A percentile compares a stretch with the other conserved stretches of the same genome.
phyloP scores from a whole-genome alignment of 78 protist genomes.

The Emiliania huxleyi region DNA sequence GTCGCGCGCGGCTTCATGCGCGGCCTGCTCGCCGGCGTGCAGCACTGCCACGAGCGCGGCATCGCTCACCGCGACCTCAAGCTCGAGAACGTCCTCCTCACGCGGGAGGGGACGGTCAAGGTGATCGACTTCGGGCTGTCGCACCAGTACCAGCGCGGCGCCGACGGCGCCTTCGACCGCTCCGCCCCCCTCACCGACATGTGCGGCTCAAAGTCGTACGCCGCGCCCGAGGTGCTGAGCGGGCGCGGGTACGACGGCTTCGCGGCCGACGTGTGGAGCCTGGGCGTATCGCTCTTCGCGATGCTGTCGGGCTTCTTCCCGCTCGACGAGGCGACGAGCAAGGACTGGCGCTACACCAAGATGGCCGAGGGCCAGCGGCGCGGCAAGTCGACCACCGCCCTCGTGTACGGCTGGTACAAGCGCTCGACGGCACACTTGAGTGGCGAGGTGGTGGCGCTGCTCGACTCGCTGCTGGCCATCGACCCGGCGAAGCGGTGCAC shows the following conservation, averaged over 20 bases:
- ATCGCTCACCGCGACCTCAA: conserved; percentile 61
- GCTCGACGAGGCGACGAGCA: not conserved
- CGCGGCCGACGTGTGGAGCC: not conserved
- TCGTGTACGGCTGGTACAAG: not conserved
- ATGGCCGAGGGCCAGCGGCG: not conserved
- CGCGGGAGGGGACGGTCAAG: not conserved
- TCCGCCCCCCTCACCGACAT: not conserved
- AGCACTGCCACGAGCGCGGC: conserved; percentile 47
- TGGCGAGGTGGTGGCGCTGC: not conserved
- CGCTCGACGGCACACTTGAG: not conserved
- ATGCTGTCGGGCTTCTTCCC: conserved; percentile 31
- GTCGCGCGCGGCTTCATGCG: conserved; percentile 37
- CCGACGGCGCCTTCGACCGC: not conserved
- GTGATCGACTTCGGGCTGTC: conserved; percentile 22
- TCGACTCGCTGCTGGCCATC: not conserved
- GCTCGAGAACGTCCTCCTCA: conserved; percentile 3
- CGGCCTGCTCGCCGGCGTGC: conserved; percentile 46
- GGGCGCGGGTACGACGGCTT: not conserved
- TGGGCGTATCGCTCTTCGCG: not conserved
- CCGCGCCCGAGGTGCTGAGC: conserved; percentile 6
- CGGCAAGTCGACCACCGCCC: not conserved
- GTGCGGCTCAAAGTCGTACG: conserved; percentile 17
- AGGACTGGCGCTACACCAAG: not conserved
- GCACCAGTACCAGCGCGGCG: not conserved
- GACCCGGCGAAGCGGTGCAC: not conserved